Conservation (phyloP, 164 flowering plant genomes). For the Tinospora cordifolia region DNA sequence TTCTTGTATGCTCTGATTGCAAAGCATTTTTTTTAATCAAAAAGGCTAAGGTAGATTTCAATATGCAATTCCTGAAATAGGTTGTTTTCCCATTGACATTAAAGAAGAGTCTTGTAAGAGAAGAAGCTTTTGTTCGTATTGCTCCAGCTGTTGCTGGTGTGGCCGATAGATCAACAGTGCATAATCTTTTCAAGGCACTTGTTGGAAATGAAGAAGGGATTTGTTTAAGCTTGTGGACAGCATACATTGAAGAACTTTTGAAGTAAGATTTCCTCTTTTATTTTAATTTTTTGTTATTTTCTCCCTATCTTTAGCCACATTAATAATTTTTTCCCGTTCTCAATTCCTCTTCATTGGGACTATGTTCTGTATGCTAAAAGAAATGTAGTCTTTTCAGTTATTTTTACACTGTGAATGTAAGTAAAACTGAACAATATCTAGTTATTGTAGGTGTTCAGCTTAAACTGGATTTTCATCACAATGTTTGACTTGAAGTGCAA, state of each 20-base stretch:
- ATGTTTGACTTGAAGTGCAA: too few relatives aligned
- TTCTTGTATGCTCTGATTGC: neutral
- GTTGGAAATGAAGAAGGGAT: constrained; percentile 63
- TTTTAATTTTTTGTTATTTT: neutral
- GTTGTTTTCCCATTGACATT: constrained; percentile 17
- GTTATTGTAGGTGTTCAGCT: too few relatives aligned
- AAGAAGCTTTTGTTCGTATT: constrained; percentile 84
- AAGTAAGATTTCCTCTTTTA: constrained; percentile 42
- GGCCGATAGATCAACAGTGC: constrained; percentile 81
- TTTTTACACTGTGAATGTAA: too few relatives aligned
- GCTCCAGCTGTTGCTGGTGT: constrained; percentile 90
- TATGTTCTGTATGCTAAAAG: neutral
- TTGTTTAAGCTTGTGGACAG: constrained; percentile 58
- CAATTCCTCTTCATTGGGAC: neutral
- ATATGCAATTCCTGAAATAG: constrained; percentile 5
- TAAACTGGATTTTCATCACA: too few relatives aligned
- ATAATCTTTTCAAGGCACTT: constrained; percentile 82
- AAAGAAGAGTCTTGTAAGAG: constrained; percentile 56
- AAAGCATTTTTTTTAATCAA: neutral
- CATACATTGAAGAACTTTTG: constrained; percentile 62
- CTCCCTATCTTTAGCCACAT: neutral
- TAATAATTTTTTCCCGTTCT: neutral
- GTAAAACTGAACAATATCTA: too few relatives aligned
- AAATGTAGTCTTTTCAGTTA: too few relatives aligned
- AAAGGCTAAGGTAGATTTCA: neutral